phyloP scores from a whole-genome alignment of 2,329 filamentous ascomycete genomes.

The Xylaria hypoxylon region DNA sequence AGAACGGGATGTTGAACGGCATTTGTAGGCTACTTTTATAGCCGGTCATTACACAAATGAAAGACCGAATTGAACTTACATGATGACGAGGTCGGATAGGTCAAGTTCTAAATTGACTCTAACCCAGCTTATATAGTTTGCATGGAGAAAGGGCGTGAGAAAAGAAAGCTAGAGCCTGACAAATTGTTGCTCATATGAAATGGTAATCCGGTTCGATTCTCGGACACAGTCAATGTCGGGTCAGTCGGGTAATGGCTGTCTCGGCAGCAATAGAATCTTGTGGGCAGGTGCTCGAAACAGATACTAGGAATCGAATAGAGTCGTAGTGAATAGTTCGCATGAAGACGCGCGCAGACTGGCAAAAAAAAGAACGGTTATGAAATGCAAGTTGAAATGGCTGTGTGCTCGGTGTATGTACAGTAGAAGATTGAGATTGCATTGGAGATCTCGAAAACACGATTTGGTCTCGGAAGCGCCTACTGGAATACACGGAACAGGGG shows the following conservation, averaged over 20 bases:
- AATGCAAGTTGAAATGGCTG: slow-evolving; percentile 16
- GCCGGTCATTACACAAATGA: slow-evolving; percentile 2
- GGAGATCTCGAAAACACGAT: slow-evolving; percentile 41
- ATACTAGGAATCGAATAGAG: slow-evolving; percentile 15
- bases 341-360: background rate
- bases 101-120: slow-evolving; percentile 2
- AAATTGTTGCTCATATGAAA: slow-evolving; percentile 5
- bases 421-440: slow-evolving; percentile 49
- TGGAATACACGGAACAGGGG: slow-evolving; percentile 22
- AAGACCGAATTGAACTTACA: slow-evolving; percentile 40
- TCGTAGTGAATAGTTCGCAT: background rate
- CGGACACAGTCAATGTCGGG: slow-evolving; percentile 5
- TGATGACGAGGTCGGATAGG: slow-evolving; percentile 26
- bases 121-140: slow-evolving; percentile 21
- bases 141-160: slow-evolving; percentile 26
- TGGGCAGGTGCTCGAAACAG: slow-evolving; percentile 1
- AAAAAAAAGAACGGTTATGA: slow-evolving; percentile 1
- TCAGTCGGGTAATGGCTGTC: background rate
- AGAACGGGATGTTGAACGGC: background rate
- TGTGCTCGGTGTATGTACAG: slow-evolving; percentile 18
- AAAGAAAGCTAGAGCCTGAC: slow-evolving; percentile 11
- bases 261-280: background rate
- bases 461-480: slow-evolving; percentile 32
- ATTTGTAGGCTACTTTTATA: background rate
- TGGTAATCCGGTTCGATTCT: slow-evolving; percentile 9